Evolutionary conservation across 2,329 filamentous ascomycete species (phyloP).

Genomic region (Fusarium phyllophilum): DNA sequence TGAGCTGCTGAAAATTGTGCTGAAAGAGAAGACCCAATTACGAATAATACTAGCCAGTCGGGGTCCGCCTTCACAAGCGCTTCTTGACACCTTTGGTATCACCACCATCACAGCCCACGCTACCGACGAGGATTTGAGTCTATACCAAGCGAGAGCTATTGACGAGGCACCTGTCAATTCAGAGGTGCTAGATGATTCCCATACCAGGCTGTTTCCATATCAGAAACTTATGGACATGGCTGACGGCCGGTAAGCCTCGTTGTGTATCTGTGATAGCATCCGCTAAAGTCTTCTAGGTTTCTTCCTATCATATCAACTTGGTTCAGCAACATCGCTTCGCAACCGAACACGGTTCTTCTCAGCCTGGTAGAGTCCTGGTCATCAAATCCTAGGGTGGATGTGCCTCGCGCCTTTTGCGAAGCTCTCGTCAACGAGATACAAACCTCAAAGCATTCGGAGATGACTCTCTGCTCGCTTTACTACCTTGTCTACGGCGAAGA

Average conservation of each 20-base stretch:
- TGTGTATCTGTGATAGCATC: rapidly evolving
- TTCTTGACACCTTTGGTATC: rapidly evolving
- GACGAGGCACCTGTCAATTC: background rate
- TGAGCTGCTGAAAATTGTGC: background rate
- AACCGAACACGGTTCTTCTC: background rate
- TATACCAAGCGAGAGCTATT: background rate
- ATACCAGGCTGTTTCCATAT: background rate
- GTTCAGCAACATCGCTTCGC: background rate
- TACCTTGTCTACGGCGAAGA: background rate
- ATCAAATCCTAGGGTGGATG: background rate
- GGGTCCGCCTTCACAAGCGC: rapidly evolving
- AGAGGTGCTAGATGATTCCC: background rate
- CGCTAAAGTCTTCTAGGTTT: background rate
- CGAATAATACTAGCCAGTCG: background rate
- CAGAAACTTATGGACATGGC: background rate
- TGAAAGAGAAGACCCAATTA: rapidly evolving
- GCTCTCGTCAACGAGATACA: background rate
- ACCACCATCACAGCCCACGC: background rate
- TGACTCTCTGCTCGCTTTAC: background rate
- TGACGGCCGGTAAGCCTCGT: background rate
- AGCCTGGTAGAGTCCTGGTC: background rate
- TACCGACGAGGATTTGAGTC: background rate
- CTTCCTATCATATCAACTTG: background rate
- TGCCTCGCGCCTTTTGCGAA: background rate
- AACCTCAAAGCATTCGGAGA: background rate